A percentile compares a stretch with the other conserved stretches of the same genome.
Evolutionary conservation across 2,329 filamentous ascomycete genomes (phyloP).

Genomic region (Bipolaris cookei): DNA sequence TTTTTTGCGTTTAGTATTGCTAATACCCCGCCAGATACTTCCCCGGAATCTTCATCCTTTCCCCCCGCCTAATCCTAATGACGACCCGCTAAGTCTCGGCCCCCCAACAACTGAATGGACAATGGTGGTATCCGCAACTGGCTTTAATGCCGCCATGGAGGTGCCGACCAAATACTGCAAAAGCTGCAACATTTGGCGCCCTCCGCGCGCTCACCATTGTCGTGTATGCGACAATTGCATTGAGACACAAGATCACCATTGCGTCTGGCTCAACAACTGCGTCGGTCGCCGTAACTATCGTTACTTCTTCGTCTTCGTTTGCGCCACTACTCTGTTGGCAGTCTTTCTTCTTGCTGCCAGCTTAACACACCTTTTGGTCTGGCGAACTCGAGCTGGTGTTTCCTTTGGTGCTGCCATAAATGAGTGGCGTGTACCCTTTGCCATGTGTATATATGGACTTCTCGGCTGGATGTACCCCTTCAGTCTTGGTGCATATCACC

Average conservation of each 20-base stretch:
- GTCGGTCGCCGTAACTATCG: conserved; percentile 96
- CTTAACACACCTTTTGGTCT: conserved; percentile 80
- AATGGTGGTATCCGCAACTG: conserved; percentile 80
- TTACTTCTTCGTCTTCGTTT: conserved; percentile 94
- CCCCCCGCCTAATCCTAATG: conserved; percentile 74
- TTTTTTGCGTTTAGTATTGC: conserved; percentile 2
- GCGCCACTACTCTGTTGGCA: conserved; percentile 75
- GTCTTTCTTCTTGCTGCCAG: conserved; percentile 78
- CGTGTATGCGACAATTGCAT: conserved; percentile 96
- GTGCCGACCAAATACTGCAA: conserved; percentile 98
- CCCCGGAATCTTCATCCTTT: conserved; percentile 91
- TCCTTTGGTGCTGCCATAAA: conserved; percentile 72
- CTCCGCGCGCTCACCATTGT: conserved; percentile 93
- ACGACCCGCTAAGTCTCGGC: conserved; percentile 80
- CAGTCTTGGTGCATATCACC: conserved; percentile 83
- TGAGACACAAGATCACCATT: conserved; percentile 97
- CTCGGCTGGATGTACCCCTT: conserved; percentile 79
- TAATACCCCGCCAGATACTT: conserved; percentile 68
- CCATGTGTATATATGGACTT: conserved; percentile 83
- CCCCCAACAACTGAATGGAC: conserved; percentile 94
- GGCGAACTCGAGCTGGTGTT: conserved; percentile 67
- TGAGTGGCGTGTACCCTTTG: conserved; percentile 80
- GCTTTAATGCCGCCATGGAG: conserved; percentile 85
- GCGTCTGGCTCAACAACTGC: conserved; percentile 99
- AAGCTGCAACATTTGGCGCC: conserved; percentile 96